Evolutionary conservation across 345 rosid species (phyloP).

Genomic region (Hibiscus tridactylites): DNA sequence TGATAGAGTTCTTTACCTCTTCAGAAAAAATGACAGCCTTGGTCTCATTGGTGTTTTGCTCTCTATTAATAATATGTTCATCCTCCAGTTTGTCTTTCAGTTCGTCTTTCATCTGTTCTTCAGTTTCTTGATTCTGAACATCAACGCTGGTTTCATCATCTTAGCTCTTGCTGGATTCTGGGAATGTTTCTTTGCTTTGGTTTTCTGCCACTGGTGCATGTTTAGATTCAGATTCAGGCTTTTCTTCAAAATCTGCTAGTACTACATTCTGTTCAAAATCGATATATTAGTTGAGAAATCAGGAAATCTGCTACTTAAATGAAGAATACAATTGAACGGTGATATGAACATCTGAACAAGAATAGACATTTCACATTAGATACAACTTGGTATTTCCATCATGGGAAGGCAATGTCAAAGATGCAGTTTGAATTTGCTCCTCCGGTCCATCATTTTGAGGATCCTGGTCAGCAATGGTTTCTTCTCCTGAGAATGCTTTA

Average conservation of each 20-base stretch:
- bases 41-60: constrained; percentile 20
- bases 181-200: constrained; percentile 6
- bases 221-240: constrained; percentile 2
- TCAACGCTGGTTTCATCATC: constrained; percentile 10
- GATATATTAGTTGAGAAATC: constrained; percentile 10
- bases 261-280: constrained; percentile 20
- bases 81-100: not conserved
- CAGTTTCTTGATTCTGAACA: not conserved
- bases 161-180: constrained; percentile 6
- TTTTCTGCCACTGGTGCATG: constrained; percentile 14
- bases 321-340: not conserved
- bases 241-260: constrained; percentile 10
- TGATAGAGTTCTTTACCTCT: not conserved
- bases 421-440: no score
- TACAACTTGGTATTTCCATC: not conserved
- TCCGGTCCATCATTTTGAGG: no score
- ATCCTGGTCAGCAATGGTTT: no score
- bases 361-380: no score
- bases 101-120: constrained; percentile 10
- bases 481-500: no score
- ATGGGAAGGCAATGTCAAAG: no score
- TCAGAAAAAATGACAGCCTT: not conserved
- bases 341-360: not conserved
- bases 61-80: constrained; percentile 17
- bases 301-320: not conserved